Evolutionary conservation across 306 rosid genomes (phyloP).

Genomic region (Malus sieversii): DNA sequence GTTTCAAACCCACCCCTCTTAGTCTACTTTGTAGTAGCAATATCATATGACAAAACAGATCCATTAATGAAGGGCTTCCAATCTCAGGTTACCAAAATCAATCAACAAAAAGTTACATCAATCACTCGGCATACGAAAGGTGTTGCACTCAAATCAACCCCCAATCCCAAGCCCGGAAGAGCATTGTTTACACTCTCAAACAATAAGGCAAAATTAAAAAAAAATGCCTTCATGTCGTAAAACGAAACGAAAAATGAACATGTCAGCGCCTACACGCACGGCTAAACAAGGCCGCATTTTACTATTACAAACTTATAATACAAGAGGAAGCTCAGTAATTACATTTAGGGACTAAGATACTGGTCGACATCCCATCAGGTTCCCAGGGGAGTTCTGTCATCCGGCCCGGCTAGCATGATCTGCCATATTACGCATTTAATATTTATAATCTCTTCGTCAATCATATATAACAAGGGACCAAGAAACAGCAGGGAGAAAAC

Average conservation of each 20-base stretch:
- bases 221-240: constrained; percentile 30
- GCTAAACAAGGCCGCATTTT: constrained; percentile 27
- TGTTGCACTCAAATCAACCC: constrained; percentile 4
- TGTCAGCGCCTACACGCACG: constrained; percentile 18
- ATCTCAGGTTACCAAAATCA: too few relatives aligned
- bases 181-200: constrained; percentile 1
- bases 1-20: too few relatives aligned
- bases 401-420: constrained; percentile 86
- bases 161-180: not conserved
- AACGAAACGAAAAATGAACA: constrained; percentile 1
- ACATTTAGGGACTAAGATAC: constrained; percentile 28
- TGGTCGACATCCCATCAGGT: constrained; percentile 29
- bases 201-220: constrained; percentile 43
- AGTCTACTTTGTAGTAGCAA: too few relatives aligned
- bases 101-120: too few relatives aligned
- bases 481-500: not conserved
- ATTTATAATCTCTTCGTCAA: not conserved
- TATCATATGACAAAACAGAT: too few relatives aligned
- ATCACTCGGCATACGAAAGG: too few relatives aligned
- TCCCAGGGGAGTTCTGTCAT: constrained; percentile 56
- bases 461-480: not conserved
- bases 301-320: constrained; percentile 38
- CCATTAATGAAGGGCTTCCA: too few relatives aligned
- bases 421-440: constrained; percentile 25
- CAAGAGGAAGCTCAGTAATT: constrained; percentile 40